These are phyloP conservation scores for Penicillium crustosum DNA, from an alignment of 2,329 filamentous ascomycete genomes.

Conservation along the genomic window DNA sequence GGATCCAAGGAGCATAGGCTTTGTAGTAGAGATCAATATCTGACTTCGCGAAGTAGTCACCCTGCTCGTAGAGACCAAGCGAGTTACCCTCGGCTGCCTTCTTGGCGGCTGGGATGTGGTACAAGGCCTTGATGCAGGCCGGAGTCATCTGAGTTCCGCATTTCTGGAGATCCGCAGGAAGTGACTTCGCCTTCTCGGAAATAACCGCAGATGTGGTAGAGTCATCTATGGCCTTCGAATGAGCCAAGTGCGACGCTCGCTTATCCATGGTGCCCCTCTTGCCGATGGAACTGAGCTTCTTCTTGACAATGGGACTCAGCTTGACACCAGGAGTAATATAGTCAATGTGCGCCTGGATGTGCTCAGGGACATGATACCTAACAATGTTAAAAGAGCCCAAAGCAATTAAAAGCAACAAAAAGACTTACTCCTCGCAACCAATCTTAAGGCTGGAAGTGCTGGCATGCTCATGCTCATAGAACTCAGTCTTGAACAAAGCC, in stretches of 20 bases:
- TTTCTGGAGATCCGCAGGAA: slow-evolving; percentile 33
- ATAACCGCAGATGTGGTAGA: slow-evolving; percentile 5
- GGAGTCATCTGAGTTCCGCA: slow-evolving; percentile 60
- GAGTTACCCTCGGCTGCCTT: slow-evolving; percentile 48
- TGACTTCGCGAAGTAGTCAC: slow-evolving; percentile 52
- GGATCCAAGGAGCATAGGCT: slow-evolving; percentile 45
- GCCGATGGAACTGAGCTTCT: slow-evolving; percentile 41
- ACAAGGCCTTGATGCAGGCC: slow-evolving; percentile 55
- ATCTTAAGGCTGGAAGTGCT: slow-evolving; percentile 29
- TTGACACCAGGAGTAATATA: slow-evolving; percentile 59
- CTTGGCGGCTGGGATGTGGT: slow-evolving; percentile 45
- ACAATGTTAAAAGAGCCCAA: neutral
- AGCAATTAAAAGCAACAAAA: slow-evolving; percentile 11
- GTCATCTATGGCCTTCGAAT: slow-evolving; percentile 9
- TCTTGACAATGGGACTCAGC: slow-evolving; percentile 39
- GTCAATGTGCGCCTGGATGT: slow-evolving; percentile 53
- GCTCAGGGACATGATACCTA: slow-evolving; percentile 52
- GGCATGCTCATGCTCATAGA: slow-evolving; percentile 52
- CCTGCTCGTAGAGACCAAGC: slow-evolving; percentile 56
- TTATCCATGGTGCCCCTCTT: slow-evolving; percentile 27
- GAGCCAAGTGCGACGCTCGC: slow-evolving; percentile 20
- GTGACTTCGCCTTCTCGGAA: slow-evolving; percentile 17
- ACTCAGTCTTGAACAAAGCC: slow-evolving; percentile 53
- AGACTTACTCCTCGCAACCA: slow-evolving; percentile 40
- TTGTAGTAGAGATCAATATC: slow-evolving; percentile 53